phyloP scores from a whole-genome alignment of 768 basidiomycete genomes.

The Psilocybe sp. region DNA sequence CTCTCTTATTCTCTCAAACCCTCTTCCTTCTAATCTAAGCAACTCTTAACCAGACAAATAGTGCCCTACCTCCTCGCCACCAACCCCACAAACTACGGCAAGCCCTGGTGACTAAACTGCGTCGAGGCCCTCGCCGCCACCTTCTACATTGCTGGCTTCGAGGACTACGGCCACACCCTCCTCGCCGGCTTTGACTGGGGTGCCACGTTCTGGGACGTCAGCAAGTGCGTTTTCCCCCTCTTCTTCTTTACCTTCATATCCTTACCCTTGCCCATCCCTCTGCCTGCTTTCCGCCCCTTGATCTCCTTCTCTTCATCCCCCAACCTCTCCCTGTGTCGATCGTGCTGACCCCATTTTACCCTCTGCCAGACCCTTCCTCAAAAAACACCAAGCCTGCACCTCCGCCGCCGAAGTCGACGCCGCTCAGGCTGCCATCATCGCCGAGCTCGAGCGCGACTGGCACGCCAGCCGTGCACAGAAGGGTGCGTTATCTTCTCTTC shows the following conservation, averaged over 20 bases:
- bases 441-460: conserved; percentile 55
- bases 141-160: conserved; percentile 90
- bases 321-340: too few species aligned
- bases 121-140: conserved; percentile 93
- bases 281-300: not conserved
- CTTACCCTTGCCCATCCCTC: too few species aligned
- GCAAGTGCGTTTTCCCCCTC: conserved; percentile 43
- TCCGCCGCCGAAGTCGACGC: conserved; percentile 54
- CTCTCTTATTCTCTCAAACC: not conserved
- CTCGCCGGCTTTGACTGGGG: conserved; percentile 91
- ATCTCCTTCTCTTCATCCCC: too few species aligned
- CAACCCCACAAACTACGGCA: conserved; percentile 97
- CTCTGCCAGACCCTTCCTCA: conserved; percentile 52
- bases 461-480: too few species aligned
- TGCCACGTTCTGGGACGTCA: conserved; percentile 81
- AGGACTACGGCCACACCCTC: conserved; percentile 74
- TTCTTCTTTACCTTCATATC: not conserved
- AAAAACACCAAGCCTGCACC: conserved; percentile 72
- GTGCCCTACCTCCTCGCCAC: conserved; percentile 95
- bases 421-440: conserved; percentile 67
- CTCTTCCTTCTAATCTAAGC: not conserved
- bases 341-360: not conserved
- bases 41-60: conserved; percentile 34
- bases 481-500: too few species aligned
- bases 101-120: conserved; percentile 94